Conservation (phyloP, 257 asterid species). For the Nicotiana undulata region DNA sequence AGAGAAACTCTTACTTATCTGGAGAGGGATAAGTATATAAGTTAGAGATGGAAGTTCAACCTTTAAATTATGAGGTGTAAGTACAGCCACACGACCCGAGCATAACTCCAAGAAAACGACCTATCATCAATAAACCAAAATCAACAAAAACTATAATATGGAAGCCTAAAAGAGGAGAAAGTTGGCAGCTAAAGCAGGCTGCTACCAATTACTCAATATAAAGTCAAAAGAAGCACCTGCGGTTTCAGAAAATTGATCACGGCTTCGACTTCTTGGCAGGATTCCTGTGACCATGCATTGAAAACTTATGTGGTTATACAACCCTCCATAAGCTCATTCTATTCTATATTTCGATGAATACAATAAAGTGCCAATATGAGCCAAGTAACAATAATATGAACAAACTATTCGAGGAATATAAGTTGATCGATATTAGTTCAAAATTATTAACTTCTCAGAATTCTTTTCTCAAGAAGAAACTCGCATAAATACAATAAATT, state of each 20-base stretch:
- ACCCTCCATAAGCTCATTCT: neutral
- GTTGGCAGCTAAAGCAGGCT: neutral
- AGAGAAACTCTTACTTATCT: neutral
- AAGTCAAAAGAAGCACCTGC: constrained; percentile 38
- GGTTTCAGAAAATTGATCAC: constrained; percentile 78
- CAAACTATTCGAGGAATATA: neutral
- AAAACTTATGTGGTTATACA: constrained; percentile 2
- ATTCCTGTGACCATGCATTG: constrained; percentile 41
- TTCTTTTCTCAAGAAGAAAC: neutral
- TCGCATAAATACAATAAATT: neutral
- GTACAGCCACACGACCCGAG: constrained; percentile 63
- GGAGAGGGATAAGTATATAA: neutral
- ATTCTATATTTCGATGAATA: neutral
- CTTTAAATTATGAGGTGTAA: constrained; percentile 66
- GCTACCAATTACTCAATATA: neutral
- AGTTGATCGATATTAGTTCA: neutral
- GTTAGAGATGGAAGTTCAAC: constrained; percentile 24
- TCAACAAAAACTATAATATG: neutral
- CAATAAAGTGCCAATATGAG: neutral
- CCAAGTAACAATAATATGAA: neutral
- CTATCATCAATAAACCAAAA: constrained; percentile 28
- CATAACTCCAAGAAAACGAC: constrained; percentile 88
- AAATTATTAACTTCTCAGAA: neutral
- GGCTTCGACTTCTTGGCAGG: constrained; percentile 79
- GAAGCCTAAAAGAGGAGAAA: neutral